These are phyloP conservation scores for Lolium perenne DNA, from an alignment of 176 grass and related monocot genomes.

Conservation along the genomic window DNA sequence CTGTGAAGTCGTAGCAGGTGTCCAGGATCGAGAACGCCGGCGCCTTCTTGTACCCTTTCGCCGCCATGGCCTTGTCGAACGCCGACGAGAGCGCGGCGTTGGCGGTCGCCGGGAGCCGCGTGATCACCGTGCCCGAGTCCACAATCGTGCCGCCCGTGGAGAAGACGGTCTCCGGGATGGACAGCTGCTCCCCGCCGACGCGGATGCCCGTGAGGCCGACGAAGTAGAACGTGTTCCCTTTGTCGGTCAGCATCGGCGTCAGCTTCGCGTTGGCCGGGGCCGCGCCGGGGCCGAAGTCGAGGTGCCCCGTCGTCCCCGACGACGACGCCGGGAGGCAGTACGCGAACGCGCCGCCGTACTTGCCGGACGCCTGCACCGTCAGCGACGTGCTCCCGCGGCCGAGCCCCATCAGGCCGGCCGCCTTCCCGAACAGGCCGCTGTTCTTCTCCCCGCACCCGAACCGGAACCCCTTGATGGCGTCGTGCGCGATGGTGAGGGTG, in stretches of 20 bases:
- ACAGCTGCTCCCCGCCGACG: slow-evolving; percentile 52
- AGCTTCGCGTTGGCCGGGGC: slow-evolving; percentile 38
- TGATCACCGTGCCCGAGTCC: slow-evolving; percentile 95
- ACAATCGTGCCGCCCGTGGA: slow-evolving; percentile 56
- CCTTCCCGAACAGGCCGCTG: slow-evolving; percentile 62
- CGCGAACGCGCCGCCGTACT: slow-evolving; percentile 66
- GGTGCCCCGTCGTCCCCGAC: slow-evolving; percentile 53
- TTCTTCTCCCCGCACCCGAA: slow-evolving; percentile 88
- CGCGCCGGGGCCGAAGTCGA: slow-evolving; percentile 52
- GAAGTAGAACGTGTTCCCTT: slow-evolving; percentile 74
- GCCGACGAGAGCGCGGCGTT: slow-evolving; percentile 61
- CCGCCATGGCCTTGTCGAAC: slow-evolving; percentile 51
- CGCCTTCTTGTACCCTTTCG: slow-evolving; percentile 48
- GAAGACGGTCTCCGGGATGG: slow-evolving; percentile 54
- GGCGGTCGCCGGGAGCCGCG: slow-evolving; percentile 62
- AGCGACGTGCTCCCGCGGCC: slow-evolving; percentile 65
- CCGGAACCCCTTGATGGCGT: slow-evolving; percentile 45
- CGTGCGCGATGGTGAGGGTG: slow-evolving; percentile 54
- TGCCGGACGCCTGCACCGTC: slow-evolving; percentile 54
- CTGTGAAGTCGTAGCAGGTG: slow-evolving; percentile 72
- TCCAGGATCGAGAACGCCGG: slow-evolving; percentile 47
- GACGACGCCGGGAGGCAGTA: slow-evolving; percentile 72
- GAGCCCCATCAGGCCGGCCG: slow-evolving; percentile 73
- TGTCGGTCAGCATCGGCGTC: slow-evolving; percentile 62
- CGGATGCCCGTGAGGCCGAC: slow-evolving; percentile 55